These are phyloP conservation scores for Datisca glomerata DNA, from an alignment of 306 rosid species.

Conservation along the genomic window DNA sequence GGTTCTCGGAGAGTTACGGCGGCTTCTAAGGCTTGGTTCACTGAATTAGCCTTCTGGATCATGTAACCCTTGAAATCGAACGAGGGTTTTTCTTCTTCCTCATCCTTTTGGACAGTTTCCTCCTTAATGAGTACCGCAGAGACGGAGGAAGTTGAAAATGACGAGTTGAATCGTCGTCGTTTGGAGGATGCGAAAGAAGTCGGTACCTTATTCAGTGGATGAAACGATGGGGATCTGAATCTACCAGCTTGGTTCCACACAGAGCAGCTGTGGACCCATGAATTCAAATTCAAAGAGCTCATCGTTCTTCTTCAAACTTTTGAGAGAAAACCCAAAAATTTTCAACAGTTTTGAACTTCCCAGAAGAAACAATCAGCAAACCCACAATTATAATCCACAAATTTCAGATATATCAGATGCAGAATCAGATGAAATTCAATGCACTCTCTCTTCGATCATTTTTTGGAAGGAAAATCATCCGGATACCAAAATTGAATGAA, in stretches of 20 bases:
- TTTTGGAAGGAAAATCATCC: too few relatives aligned
- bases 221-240: constrained; percentile 11
- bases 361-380: neutral
- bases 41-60: constrained; percentile 21
- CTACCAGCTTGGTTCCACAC: constrained; percentile 11
- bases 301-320: constrained; percentile 12
- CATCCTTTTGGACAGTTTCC: constrained; percentile 3
- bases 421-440: too few relatives aligned
- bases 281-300: constrained; percentile 24
- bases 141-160: constrained; percentile 8
- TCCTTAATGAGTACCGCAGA: constrained; percentile 15
- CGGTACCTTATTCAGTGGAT: constrained; percentile 5
- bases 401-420: neutral
- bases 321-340: too few relatives aligned
- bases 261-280: constrained; percentile 14
- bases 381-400: neutral
- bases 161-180: neutral
- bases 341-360: too few relatives aligned
- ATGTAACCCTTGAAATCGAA: constrained; percentile 36
- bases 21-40: constrained; percentile 32
- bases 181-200: constrained; percentile 7
- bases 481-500: too few relatives aligned
- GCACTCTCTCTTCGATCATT: too few relatives aligned
- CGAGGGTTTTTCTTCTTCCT: constrained; percentile 4
- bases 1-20: constrained; percentile 32